Evolutionary conservation across 1,284 basidiomycete species (phyloP).

Genomic region (Ustilago esculenta): DNA sequence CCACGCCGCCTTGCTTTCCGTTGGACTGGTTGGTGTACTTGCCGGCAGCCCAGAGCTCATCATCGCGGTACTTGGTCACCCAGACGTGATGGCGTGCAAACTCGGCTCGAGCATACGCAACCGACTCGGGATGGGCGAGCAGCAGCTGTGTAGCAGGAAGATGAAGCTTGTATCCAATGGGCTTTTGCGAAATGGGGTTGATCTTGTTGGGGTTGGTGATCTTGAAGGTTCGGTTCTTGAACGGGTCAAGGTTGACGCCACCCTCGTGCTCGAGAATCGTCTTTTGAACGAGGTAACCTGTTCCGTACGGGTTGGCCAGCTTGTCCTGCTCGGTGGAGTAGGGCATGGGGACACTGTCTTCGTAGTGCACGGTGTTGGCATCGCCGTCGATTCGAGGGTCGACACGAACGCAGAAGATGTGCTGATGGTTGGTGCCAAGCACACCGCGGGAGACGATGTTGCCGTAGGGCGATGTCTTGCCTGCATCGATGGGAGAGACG

Average conservation of each 20-base stretch:
- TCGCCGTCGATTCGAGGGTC: constrained; percentile 94
- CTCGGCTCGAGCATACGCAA: constrained; percentile 78
- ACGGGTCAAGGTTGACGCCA: constrained; percentile 17
- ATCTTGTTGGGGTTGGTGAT: constrained; percentile 67
- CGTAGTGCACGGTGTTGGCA: constrained; percentile 75
- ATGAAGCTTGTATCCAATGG: constrained; percentile 76
- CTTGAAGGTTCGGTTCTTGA: constrained; percentile 61
- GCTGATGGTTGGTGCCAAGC: constrained; percentile 90
- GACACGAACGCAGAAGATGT: constrained; percentile 79
- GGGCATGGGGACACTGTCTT: constrained; percentile 66
- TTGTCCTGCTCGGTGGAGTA: constrained; percentile 67
- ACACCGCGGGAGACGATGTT: constrained; percentile 84
- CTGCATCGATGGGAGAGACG: constrained; percentile 28
- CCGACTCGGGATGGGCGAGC: constrained; percentile 77
- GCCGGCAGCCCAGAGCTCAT: constrained; percentile 84
- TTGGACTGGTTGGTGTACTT: constrained; percentile 82
- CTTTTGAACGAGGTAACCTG: constrained; percentile 66
- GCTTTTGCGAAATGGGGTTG: constrained; percentile 71
- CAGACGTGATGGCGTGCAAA: constrained; percentile 83
- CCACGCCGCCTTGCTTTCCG: constrained; percentile 72
- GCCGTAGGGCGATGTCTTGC: constrained; percentile 73
- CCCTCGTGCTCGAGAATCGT: constrained; percentile 62
- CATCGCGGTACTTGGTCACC: constrained; percentile 73
- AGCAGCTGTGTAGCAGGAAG: constrained; percentile 76
- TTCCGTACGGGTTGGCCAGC: constrained; percentile 65